phyloP scores from a whole-genome alignment of 139 green algal genomes.

The Picochlorum sp. region DNA sequence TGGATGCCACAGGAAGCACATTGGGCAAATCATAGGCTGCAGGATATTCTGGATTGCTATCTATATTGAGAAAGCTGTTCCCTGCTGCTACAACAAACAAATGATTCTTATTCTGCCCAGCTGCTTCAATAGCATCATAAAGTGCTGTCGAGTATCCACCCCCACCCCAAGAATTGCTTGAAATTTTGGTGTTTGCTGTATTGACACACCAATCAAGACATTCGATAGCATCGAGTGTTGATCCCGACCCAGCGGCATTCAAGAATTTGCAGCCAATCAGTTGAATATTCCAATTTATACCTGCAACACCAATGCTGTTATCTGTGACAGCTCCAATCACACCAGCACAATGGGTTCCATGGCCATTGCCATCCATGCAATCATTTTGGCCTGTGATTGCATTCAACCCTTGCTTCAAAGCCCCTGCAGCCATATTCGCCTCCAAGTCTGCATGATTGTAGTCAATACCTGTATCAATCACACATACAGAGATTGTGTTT shows the following conservation, averaged over 20 bases:
- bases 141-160: constrained; percentile 19
- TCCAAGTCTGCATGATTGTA: constrained; percentile 49
- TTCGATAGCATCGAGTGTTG: constrained; percentile 28
- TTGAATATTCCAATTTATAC: constrained; percentile 18
- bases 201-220: constrained; percentile 27
- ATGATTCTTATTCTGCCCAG: constrained; percentile 12
- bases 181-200: constrained; percentile 18
- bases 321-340: constrained; percentile 31
- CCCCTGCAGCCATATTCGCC: constrained; percentile 33
- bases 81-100: constrained; percentile 33
- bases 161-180: constrained; percentile 29
- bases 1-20: constrained; percentile 18
- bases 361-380: constrained; percentile 31
- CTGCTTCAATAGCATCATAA: constrained; percentile 14
- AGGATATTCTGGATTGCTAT: constrained; percentile 3
- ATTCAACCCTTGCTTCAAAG: not conserved
- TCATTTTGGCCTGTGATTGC: constrained; percentile 3
- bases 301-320: constrained; percentile 13
- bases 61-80: not conserved
- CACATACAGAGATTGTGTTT: constrained; percentile 38
- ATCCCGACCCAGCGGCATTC: constrained; percentile 5
- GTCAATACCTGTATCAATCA: constrained; percentile 61
- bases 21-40: not conserved
- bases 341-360: constrained; percentile 48
- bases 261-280: constrained; percentile 29